Evolutionary conservation across 2,329 filamentous ascomycete species (phyloP).

Genomic region (Rhynchosporium agropyri): DNA sequence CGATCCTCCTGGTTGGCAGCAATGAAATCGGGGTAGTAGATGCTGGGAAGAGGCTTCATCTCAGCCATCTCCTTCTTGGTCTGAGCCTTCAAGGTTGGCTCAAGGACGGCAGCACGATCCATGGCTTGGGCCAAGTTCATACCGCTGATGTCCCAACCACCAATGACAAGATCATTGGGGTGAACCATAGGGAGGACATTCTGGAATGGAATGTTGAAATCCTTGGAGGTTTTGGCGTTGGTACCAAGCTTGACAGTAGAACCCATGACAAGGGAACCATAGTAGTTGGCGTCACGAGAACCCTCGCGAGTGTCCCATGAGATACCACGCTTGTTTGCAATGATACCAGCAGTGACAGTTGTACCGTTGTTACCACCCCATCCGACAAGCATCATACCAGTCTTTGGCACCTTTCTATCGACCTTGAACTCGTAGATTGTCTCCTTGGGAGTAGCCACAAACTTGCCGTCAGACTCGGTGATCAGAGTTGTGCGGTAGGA

Average conservation of each 20-base stretch:
- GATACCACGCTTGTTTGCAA: constrained; percentile 87
- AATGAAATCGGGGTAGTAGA: constrained; percentile 99
- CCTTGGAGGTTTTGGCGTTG: constrained; percentile 78
- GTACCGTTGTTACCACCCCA: constrained; percentile 98
- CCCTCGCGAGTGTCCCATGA: constrained; percentile 95
- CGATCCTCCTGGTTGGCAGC: constrained; percentile 97
- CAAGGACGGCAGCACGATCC: constrained; percentile 93
- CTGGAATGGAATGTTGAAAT: constrained; percentile 96
- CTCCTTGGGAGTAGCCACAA: constrained; percentile 83
- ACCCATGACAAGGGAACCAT: constrained; percentile 94
- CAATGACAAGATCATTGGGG: constrained; percentile 91
- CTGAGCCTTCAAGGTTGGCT: constrained; percentile 87
- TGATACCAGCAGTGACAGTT: constrained; percentile 94
- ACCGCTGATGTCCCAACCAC: constrained; percentile 95
- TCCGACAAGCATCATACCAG: constrained; percentile 96
- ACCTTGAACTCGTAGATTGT: constrained; percentile 97
- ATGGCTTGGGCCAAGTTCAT: constrained; percentile 89
- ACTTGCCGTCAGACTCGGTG: constrained; percentile 69
- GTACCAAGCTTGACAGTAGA: constrained; percentile 97
- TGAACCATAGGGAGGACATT: constrained; percentile 95
- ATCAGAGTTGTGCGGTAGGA: constrained; percentile 94
- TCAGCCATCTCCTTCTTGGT: constrained; percentile 91
- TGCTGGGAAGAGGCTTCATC: constrained; percentile 87
- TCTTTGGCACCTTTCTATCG: constrained; percentile 88
- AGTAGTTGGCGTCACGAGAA: constrained; percentile 87